Evolutionary conservation across 1,284 basidiomycete species (phyloP), one percentile per base, ranked within the genome.

Genomic region (Marasmius oreades): DNA sequence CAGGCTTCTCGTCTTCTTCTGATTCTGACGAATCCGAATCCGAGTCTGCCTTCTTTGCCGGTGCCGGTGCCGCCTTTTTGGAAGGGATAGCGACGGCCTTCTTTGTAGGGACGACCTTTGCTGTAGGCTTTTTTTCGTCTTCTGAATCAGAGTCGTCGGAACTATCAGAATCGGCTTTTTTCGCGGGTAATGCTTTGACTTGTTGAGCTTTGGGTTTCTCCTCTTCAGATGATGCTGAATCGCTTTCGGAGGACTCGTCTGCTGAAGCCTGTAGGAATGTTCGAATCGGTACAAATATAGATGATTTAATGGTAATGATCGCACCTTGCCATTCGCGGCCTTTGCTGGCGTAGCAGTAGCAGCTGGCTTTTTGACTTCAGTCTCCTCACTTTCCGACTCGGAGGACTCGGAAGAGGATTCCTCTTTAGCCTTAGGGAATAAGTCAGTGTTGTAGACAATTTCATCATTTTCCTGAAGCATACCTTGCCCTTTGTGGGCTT

Each of bases 131-230:
- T 45, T 63, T 63, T 24, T 57, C 60, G 11, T 57, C 50, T 47
- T 67, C 66, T 11, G 63, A 61, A 20, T 64, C 65, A 24, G 69
- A 68, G 12, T 65, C 64, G 42, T 69, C 66, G 45, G 51, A 52
- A 62, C 51, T 34, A 64, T 67, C 61, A 61, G 66, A 59, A 52
- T 63, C 56, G 53, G 67, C 52, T 43, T 66, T 59, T 52, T 61
- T 63, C 20, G 58, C 59, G 52, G 70, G 67, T 56, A 72, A 70
- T 60, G 77, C 65, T 39, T 67, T 78, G 31, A 78, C 70, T 62
- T 75, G 73, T 4, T 70, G 67, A 48, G 73, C 71, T 63, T 80
- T 80, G 26, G 58, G 55, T 53, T 59, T 59, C 46, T 59, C 58
- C 22, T 59, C 58, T 44, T 59, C 54, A 12, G 54, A 55, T 26